Evolutionary conservation across 169 alveolate species (phyloP).

Genomic region (Cardiosporidium cionae): DNA sequence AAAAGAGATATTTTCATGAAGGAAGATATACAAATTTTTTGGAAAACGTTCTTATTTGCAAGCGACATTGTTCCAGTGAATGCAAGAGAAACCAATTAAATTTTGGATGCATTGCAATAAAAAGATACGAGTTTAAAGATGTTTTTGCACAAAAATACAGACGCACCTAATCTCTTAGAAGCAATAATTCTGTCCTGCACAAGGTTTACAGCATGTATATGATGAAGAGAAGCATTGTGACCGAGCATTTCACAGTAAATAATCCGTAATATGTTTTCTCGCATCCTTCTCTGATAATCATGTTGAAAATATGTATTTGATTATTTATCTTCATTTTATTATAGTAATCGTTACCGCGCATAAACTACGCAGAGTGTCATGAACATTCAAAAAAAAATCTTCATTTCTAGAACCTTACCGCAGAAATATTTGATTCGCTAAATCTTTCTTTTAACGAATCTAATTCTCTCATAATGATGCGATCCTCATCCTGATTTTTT

Average conservation of each 20-base stretch:
- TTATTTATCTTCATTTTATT: not conserved
- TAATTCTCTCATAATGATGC: constrained; percentile 75
- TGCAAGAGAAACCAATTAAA: not conserved
- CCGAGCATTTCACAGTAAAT: constrained; percentile 89
- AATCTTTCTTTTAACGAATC: constrained; percentile 59
- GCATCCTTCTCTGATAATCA: constrained; percentile 28
- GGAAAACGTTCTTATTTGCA: not conserved
- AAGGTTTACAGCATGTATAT: constrained; percentile 82
- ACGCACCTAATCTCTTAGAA: constrained; percentile 62
- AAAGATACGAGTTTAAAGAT: not conserved
- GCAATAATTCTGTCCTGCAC: constrained; percentile 62
- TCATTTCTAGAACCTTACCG: not conserved
- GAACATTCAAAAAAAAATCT: not conserved
- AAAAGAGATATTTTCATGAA: not conserved
- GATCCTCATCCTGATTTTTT: constrained; percentile 87
- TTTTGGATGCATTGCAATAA: not conserved
- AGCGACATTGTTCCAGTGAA: not conserved
- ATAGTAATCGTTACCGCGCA: not conserved
- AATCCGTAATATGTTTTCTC: constrained; percentile 67
- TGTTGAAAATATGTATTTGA: not conserved
- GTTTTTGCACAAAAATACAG: not conserved
- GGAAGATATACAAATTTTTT: not conserved
- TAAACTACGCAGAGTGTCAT: not conserved
- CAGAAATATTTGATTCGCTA: constrained; percentile 50
- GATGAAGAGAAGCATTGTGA: constrained; percentile 86